A percentile compares a stretch with the other conserved stretches of the same genome.
Evolutionary conservation across 2,329 filamentous ascomycete genomes (phyloP).

Genomic region (Diplodia scrobiculata): DNA sequence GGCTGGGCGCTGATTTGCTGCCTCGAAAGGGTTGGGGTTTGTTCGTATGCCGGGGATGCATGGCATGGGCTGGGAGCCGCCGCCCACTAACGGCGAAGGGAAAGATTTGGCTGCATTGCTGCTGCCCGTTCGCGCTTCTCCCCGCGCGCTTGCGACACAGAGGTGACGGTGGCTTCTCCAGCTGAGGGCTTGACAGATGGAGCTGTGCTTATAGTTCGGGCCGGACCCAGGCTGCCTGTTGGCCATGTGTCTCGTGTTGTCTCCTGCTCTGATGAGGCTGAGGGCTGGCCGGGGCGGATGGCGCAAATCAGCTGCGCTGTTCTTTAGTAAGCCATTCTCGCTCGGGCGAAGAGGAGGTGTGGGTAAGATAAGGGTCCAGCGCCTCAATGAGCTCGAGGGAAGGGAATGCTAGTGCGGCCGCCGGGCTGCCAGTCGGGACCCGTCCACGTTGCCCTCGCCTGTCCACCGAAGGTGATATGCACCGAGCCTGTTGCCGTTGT

Average conservation of each 20-base stretch:
- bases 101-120: background rate
- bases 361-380: slow-evolving; percentile 22
- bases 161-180: background rate
- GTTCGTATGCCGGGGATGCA: background rate
- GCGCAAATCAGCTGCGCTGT: slow-evolving; percentile 7
- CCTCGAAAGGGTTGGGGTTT: slow-evolving; percentile 22
- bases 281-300: slow-evolving; percentile 1
- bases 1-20: slow-evolving; percentile 16
- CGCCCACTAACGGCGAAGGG: background rate
- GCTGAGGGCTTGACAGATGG: background rate
- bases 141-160: background rate
- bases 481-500: background rate
- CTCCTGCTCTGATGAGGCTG: background rate
- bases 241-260: background rate
- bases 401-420: no score
- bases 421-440: background rate
- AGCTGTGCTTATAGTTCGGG: background rate
- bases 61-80: background rate
- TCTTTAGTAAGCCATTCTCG: slow-evolving; percentile 2
- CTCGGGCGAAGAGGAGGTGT: slow-evolving; percentile 10
- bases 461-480: slow-evolving; percentile 1
- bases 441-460: slow-evolving; percentile 8
- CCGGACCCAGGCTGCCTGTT: background rate
- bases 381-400: background rate
- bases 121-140: background rate